phyloP scores from a whole-genome alignment of 805 yeast genomes.

The Cyberlindnera galapagoensis region DNA sequence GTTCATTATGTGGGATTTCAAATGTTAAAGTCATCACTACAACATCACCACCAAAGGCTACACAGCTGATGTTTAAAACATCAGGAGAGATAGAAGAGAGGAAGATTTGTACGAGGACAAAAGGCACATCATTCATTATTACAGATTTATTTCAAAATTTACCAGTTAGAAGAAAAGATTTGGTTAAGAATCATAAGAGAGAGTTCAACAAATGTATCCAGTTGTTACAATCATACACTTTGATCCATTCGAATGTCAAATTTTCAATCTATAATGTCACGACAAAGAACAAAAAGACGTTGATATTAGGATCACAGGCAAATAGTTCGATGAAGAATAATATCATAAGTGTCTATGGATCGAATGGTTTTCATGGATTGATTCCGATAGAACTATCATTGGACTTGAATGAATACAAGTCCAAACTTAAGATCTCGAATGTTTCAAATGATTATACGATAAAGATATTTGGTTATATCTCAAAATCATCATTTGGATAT shows the following conservation, averaged over 20 bases:
- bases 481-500: conserved; percentile 73
- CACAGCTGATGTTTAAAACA: conserved; percentile 44
- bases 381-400: conserved; percentile 39
- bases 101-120: conserved; percentile 42
- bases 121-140: conserved; percentile 65
- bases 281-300: conserved; percentile 40
- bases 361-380: conserved; percentile 54
- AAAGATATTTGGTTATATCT: conserved; percentile 53
- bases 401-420: conserved; percentile 26
- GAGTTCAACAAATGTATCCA: conserved; percentile 68
- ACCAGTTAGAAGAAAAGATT: conserved; percentile 79
- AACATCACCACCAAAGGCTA: conserved; percentile 48
- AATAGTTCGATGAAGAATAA: conserved; percentile 42
- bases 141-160: conserved; percentile 54
- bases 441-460: conserved; percentile 27
- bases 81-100: conserved; percentile 45
- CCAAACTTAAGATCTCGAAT: conserved; percentile 10
- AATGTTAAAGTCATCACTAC: conserved; percentile 46
- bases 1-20: conserved; percentile 57
- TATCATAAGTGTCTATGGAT: conserved; percentile 64
- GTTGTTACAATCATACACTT: conserved; percentile 60
- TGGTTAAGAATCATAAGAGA: conserved; percentile 56
- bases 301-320: conserved; percentile 57
- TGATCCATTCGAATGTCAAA: conserved; percentile 50
- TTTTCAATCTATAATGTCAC: conserved; percentile 53